Evolutionary conservation across 371 early-diverging fungal species (phyloP).

Genomic region (Actinomortierella wolfii): DNA sequence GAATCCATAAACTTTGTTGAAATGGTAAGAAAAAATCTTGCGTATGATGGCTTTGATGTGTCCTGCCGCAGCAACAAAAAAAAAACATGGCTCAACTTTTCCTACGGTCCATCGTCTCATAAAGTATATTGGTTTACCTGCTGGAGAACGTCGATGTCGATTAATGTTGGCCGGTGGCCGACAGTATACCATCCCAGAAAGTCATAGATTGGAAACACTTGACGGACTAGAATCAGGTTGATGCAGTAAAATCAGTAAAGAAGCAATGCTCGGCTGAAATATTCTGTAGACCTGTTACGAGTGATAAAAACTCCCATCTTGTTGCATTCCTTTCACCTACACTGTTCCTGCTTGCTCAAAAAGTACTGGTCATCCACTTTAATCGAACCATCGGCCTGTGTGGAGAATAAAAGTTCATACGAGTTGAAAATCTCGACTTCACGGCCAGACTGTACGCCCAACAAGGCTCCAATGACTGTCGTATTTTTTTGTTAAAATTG

Average conservation of each 20-base stretch:
- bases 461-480: constrained; percentile 75
- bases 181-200: constrained; percentile 88
- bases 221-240: constrained; percentile 65
- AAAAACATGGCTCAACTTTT: background rate
- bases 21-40: background rate
- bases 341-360: constrained; percentile 75
- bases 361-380: constrained; percentile 66
- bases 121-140: constrained; percentile 69
- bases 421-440: constrained; percentile 85
- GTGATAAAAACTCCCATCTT: too few relatives aligned
- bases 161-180: constrained; percentile 61
- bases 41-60: too few relatives aligned
- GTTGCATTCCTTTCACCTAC: constrained; percentile 47
- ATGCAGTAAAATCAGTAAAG: too few relatives aligned
- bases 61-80: background rate
- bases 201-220: constrained; percentile 84
- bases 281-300: too few relatives aligned
- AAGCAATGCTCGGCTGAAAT: too few relatives aligned
- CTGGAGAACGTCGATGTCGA: constrained; percentile 73
- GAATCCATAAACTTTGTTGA: too few relatives aligned
- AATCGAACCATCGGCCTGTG: constrained; percentile 50
- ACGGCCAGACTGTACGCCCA: constrained; percentile 85
- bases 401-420: constrained; percentile 68
- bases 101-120: background rate
- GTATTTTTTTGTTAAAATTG: too few relatives aligned